phyloP scores from a whole-genome alignment of 768 basidiomycete species.

The Leccinum sublutescens region DNA sequence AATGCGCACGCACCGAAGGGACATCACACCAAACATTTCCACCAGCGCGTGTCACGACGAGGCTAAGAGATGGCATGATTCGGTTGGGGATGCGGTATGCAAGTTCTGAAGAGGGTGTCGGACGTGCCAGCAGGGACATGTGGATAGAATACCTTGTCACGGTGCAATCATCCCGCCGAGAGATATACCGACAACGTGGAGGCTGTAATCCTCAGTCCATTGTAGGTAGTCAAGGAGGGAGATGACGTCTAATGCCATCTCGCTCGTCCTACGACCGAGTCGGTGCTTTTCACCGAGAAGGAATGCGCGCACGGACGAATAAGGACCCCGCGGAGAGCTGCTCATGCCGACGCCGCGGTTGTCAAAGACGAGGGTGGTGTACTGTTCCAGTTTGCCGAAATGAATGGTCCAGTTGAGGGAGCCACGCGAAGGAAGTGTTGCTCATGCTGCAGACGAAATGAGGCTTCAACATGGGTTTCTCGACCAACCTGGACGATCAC shows the following conservation, averaged over 20 bases:
- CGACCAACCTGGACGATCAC: constrained; percentile 20
- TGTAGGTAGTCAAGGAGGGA: constrained; percentile 66
- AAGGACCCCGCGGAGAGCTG: constrained; percentile 67
- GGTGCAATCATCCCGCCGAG: constrained; percentile 83
- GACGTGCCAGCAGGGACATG: background rate
- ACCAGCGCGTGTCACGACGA: constrained; percentile 71
- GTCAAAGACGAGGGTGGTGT: constrained; percentile 65
- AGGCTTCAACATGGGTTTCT: no score
- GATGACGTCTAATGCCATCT: constrained; percentile 75
- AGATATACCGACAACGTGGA: constrained; percentile 75
- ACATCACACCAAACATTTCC: constrained; percentile 55
- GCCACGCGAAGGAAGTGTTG: no score
- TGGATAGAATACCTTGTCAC: constrained; percentile 43
- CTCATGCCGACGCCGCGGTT: constrained; percentile 84
- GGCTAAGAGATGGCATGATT: constrained; percentile 55
- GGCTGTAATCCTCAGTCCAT: constrained; percentile 59
- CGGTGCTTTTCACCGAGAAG: background rate
- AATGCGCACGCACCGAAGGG: constrained; percentile 51
- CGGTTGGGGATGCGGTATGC: constrained; percentile 63
- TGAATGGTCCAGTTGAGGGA: no score
- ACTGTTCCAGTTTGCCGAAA: no score
- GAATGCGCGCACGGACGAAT: constrained; percentile 50
- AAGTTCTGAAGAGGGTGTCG: constrained; percentile 48
- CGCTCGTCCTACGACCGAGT: constrained; percentile 50
- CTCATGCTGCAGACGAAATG: no score